Conservation (phyloP, 2,329 filamentous ascomycete species). For the Thermothelomyces thermophilus region DNA sequence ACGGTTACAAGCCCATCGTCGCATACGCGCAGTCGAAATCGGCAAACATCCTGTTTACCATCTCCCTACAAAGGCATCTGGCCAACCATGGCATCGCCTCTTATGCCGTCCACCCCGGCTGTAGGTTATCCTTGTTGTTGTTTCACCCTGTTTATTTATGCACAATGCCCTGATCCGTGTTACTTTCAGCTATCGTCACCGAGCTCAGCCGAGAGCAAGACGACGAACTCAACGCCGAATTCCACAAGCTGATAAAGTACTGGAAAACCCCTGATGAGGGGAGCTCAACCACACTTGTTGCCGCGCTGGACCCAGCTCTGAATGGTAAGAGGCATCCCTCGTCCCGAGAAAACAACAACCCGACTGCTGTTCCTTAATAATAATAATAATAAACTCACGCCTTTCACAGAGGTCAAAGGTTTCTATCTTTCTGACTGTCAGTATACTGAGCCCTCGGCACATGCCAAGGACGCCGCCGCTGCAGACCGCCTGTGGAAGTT, state of each 20-base stretch:
- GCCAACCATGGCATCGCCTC: conserved; percentile 29
- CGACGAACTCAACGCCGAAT: conserved; percentile 28
- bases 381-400: not conserved
- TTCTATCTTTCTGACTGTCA: conserved; percentile 38
- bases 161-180: not conserved
- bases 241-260: conserved; percentile 25
- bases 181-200: conserved; percentile 28
- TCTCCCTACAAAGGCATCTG: conserved; percentile 34
- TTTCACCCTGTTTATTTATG: no score
- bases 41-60: conserved; percentile 42
- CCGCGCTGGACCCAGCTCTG: conserved; percentile 36
- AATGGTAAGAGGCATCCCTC: conserved; percentile 17
- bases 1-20: conserved; percentile 33
- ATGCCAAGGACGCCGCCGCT: conserved; percentile 31
- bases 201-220: conserved; percentile 33
- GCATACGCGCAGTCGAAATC: conserved; percentile 48
- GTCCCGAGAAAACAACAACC: no score
- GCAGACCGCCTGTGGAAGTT: conserved; percentile 40
- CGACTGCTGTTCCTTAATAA: no score
- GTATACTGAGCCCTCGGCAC: conserved; percentile 27
- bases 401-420: conserved; percentile 22
- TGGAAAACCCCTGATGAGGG: conserved; percentile 35
- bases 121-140: conserved; percentile 20
- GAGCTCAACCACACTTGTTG: conserved; percentile 36
- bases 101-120: conserved; percentile 39